phyloP scores from a whole-genome alignment of 768 basidiomycete genomes.

The Solioccasus polychromus region DNA sequence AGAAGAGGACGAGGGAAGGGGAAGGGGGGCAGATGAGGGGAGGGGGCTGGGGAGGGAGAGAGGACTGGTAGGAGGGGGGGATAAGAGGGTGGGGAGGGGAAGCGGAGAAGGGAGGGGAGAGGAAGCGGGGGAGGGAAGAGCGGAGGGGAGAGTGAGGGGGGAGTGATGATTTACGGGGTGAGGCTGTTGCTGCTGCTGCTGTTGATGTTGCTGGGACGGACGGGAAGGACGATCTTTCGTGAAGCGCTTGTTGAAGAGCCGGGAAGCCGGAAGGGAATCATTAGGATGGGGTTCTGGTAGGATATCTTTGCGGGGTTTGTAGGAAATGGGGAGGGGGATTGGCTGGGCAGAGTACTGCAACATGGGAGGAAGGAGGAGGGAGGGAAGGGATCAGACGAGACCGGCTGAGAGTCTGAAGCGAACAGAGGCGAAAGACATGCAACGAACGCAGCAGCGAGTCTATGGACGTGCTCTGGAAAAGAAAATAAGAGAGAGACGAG shows the following conservation, averaged over 20 bases:
- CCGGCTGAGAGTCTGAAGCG: conserved; percentile 35
- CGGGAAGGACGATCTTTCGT: conserved; percentile 28
- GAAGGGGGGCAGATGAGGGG: conserved; percentile 30
- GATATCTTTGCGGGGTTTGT: conserved; percentile 34
- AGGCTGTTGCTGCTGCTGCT: conserved; percentile 1
- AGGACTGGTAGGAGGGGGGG: conserved; percentile 27
- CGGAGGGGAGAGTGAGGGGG: conserved; percentile 7
- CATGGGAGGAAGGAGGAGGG: conserved; percentile 42
- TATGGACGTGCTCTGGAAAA: conserved; percentile 6
- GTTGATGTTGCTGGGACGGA: conserved; percentile 17
- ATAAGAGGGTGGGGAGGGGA: conserved; percentile 32
- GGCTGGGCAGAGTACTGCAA: conserved; percentile 51
- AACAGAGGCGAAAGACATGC: conserved; percentile 29
- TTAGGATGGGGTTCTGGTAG: conserved; percentile 26
- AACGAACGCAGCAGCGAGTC: conserved; percentile 15
- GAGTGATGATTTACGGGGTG: conserved; percentile 17
- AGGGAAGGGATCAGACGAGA: conserved; percentile 52
- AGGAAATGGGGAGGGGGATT: conserved; percentile 32
- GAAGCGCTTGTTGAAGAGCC: conserved; percentile 35
- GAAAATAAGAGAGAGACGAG: background rate
- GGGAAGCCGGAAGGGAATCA: conserved; percentile 26
- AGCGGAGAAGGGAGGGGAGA: conserved; percentile 29
- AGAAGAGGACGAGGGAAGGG: conserved; percentile 32
- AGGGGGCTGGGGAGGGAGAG: conserved; percentile 36
- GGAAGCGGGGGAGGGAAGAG: conserved; percentile 10